Conservation (phyloP, 371 early-diverging fungal genomes). For the Mucor plumbeus region DNA sequence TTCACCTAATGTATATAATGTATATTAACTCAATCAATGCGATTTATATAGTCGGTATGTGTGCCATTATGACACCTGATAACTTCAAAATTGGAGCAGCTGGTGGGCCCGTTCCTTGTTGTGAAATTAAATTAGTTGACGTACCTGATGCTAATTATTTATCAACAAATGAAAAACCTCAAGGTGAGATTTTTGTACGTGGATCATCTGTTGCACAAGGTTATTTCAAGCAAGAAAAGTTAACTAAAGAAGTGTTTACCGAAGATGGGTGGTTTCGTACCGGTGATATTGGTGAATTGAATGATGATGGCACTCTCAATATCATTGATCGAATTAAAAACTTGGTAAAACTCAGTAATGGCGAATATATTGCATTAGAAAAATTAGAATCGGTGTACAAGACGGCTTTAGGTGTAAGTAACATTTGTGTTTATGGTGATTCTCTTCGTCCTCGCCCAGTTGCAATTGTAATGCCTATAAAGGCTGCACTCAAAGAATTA, state of each 20-base stretch:
- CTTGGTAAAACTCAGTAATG: constrained; percentile 81
- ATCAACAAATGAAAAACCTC: constrained; percentile 68
- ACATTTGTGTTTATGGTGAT: constrained; percentile 89
- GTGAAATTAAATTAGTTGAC: constrained; percentile 90
- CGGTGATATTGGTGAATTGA: constrained; percentile 90
- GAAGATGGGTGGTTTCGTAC: constrained; percentile 90
- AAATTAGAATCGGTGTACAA: constrained; percentile 95
- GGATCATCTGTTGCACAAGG: constrained; percentile 74
- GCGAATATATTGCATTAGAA: constrained; percentile 97
- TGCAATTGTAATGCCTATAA: constrained; percentile 74
- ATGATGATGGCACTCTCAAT: constrained; percentile 63
- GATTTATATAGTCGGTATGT: constrained; percentile 47
- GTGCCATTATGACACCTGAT: constrained; percentile 67
- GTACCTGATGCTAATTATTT: constrained; percentile 82
- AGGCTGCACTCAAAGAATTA: constrained; percentile 31
- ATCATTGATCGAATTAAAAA: constrained; percentile 87
- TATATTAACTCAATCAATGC: no score
- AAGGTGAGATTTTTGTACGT: constrained; percentile 88
- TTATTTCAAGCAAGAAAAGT: constrained; percentile 73
- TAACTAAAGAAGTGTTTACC: constrained; percentile 73
- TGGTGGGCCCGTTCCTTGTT: constrained; percentile 84
- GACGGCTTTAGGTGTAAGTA: constrained; percentile 72
- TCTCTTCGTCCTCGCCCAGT: constrained; percentile 69
- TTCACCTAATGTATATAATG: constrained; percentile 5
- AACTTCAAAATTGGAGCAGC: constrained; percentile 68